Percentiles rank a stretch among this genome's conserved stretches.
Conservation (phyloP, 176 grass and related monocot species). For the Oryza meyeriana region DNA sequence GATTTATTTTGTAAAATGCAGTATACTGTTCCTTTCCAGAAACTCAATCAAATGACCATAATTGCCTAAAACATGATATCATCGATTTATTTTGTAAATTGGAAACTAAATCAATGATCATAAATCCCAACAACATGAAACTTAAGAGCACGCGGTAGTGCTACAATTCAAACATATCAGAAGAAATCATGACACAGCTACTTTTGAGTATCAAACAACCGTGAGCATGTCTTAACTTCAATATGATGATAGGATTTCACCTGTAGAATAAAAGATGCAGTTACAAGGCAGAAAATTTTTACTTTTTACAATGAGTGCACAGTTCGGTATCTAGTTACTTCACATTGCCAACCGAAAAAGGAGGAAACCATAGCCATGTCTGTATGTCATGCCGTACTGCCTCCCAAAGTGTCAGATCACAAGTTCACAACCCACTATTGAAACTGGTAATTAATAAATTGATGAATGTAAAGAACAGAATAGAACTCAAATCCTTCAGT, state of each 20-base stretch:
- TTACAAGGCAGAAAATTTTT: background rate
- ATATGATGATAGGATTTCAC: background rate
- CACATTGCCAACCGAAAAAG: background rate
- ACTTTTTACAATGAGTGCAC: background rate
- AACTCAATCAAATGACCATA: background rate
- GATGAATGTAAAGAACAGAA: background rate
- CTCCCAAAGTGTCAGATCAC: background rate
- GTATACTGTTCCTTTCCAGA: background rate
- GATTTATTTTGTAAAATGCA: background rate
- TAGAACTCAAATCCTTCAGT: background rate
- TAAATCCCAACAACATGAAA: background rate
- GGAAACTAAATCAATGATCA: too few species aligned
- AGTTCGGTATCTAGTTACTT: background rate
- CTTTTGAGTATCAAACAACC: background rate
- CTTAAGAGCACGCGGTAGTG: background rate
- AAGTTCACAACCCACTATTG: background rate
- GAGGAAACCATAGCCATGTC: background rate
- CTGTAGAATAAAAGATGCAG: background rate
- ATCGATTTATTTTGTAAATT: too few species aligned
- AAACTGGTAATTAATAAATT: background rate
- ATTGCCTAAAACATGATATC: background rate
- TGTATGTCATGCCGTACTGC: background rate
- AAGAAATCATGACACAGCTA: background rate
- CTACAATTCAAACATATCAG: background rate
- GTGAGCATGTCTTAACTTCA: background rate